Evolutionary conservation across 371 early-diverging fungal species (phyloP), one percentile per base, ranked within the genome.

Genomic region (Capniomyces stellatus): DNA sequence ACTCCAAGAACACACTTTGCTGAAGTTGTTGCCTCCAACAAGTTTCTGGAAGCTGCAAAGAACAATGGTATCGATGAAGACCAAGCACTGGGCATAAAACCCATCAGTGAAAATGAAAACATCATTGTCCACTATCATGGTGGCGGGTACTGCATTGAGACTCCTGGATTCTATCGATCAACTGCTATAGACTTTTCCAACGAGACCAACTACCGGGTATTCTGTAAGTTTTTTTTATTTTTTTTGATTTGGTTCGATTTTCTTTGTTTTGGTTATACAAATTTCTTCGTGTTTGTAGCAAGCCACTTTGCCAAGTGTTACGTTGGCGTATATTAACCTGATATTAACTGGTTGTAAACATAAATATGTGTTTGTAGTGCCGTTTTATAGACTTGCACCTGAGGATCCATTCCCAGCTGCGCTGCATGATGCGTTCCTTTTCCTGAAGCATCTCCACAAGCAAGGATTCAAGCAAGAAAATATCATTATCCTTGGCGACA

Each of bases 321-420:
- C n/a, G n/a, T n/a, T n/a, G n/a, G n/a, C n/a, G n/a, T n/a, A n/a
- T n/a, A n/a, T n/a, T n/a, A n/a, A n/a, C n/a, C n/a, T n/a, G n/a
- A n/a, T n/a, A n/a, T n/a, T n/a, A n/a, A n/a, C n/a, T n/a, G n/a
- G n/a, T n/a, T n/a, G n/a, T n/a, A n/a, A n/a, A n/a, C n/a, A n/a
- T n/a, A n/a, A n/a, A n/a, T n/a, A n/a, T n/a, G n/a, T n/a, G n/a
- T n/a, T n/a, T 8, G 22, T 51, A 30, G 28, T 51, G 2, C 66
- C 85, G 43, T 75, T 84, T 57, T 89, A 91, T 64, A 72, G 89
- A 19, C 63, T 87, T 27, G 84, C 87, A 0, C 93, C 93, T 0
- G 81, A 86, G 31, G 61, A 75, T 51, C 79, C 86, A 12, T 90
- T 89, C 57, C 93, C 93, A 1, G 71, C 77, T 24, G 83, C 83